A percentile compares a stretch with the other conserved stretches of the same genome.
Evolutionary conservation across 176 grass and related monocot species (phyloP).

Genomic region (Musa acuminata): DNA sequence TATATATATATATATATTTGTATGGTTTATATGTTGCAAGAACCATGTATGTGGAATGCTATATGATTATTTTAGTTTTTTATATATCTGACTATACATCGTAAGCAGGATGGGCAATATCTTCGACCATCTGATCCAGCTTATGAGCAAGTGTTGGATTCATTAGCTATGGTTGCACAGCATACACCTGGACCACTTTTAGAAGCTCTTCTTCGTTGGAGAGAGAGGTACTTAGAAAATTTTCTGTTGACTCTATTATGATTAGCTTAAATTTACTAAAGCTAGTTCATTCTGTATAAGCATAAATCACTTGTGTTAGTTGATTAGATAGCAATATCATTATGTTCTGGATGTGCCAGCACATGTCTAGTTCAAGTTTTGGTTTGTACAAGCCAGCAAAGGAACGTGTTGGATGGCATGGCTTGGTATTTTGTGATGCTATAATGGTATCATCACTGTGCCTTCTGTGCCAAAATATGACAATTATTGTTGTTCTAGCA

Average conservation of each 20-base stretch:
- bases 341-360: no score
- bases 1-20: no score
- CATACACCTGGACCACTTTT: slow-evolving; percentile 95
- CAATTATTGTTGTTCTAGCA: no score
- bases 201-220: slow-evolving; percentile 98
- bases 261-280: neutral
- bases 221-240: slow-evolving; percentile 57
- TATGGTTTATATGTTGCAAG: neutral
- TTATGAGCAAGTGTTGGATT: slow-evolving; percentile 97
- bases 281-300: neutral
- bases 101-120: slow-evolving; percentile 79
- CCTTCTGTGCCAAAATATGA: no score
- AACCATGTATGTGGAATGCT: neutral
- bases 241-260: neutral
- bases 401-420: no score
- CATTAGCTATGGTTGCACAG: slow-evolving; percentile 90
- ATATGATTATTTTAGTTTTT: neutral
- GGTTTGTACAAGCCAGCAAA: no score
- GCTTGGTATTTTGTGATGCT: no score
- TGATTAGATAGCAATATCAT: no score
- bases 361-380: no score
- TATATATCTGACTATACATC: neutral
- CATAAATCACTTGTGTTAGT: neutral
- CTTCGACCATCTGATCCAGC: slow-evolving; percentile 88
- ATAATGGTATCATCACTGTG: no score